These are phyloP conservation scores for Schwanniomyces polymorphus DNA, from an alignment of 805 yeast species.

Conservation along the genomic window DNA sequence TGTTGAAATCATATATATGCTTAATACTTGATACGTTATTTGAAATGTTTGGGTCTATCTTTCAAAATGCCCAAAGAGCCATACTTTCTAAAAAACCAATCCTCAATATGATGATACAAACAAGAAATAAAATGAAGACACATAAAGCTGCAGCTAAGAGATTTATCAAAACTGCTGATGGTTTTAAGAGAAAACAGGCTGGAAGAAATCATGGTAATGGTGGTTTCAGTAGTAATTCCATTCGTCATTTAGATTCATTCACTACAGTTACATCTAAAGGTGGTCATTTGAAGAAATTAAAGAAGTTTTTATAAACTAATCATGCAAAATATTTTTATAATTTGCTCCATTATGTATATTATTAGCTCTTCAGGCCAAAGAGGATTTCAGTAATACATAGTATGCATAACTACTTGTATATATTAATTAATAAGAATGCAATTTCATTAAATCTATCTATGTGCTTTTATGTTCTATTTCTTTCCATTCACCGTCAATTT, in stretches of 20 bases:
- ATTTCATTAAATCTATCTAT: conserved; percentile 1
- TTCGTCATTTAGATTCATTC: conserved; percentile 61
- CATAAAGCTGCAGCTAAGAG: conserved; percentile 87
- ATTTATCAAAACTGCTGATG: conserved; percentile 72
- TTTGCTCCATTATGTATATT: background rate
- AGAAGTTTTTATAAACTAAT: conserved; percentile 25
- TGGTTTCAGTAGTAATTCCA: conserved; percentile 70
- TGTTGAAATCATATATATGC: background rate
- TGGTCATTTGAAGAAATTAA: conserved; percentile 59
- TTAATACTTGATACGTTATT: background rate
- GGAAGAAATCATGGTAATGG: conserved; percentile 94
- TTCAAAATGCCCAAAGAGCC: conserved; percentile 1
- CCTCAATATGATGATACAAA: conserved; percentile 30
- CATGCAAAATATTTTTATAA: background rate
- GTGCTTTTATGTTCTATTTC: conserved; percentile 46
- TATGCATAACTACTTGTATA: background rate
- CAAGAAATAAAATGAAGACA: conserved; percentile 61
- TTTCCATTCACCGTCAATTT: conserved; percentile 48
- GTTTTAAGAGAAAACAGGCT: conserved; percentile 59
- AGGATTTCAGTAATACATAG: background rate
- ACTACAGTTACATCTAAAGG: conserved; percentile 50
- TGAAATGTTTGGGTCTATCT: conserved; percentile 4
- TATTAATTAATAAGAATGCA: background rate
- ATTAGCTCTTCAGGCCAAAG: background rate
- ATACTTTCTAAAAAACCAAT: conserved; percentile 17